phyloP scores from a whole-genome alignment of 805 yeast genomes.

The Saturnispora dispora region DNA sequence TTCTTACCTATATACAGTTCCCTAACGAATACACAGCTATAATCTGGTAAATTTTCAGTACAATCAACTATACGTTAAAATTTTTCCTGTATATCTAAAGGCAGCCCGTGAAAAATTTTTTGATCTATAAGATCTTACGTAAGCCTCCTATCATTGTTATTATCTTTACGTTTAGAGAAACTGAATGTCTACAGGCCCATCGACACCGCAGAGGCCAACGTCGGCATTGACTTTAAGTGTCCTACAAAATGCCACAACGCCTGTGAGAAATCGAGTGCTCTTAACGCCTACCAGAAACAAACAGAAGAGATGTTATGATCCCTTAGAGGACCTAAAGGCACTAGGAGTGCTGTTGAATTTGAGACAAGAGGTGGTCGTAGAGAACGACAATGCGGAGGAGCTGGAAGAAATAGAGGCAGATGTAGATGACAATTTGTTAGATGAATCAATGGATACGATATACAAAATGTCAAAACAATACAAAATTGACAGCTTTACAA shows the following conservation, averaged over 20 bases:
- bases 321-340: slow-evolving; percentile 23
- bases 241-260: slow-evolving; percentile 25
- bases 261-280: slow-evolving; percentile 22
- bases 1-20: slow-evolving; percentile 1
- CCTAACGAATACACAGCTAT: not conserved
- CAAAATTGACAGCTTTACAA: slow-evolving; percentile 5
- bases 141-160: not conserved
- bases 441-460: slow-evolving; percentile 1
- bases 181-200: slow-evolving; percentile 4
- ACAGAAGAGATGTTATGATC: slow-evolving; percentile 23
- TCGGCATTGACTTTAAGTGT: slow-evolving; percentile 27
- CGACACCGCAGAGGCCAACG: slow-evolving; percentile 19
- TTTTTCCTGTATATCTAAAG: too few relatives aligned
- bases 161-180: not conserved
- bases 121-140: not conserved
- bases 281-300: slow-evolving; percentile 23
- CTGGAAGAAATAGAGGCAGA: not conserved
- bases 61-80: not conserved
- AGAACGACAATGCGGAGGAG: not conserved
- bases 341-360: slow-evolving; percentile 24
- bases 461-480: not conserved
- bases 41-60: not conserved
- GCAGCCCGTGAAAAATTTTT: too few relatives aligned
- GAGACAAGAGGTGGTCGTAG: not conserved
- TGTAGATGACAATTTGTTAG: not conserved